Evolutionary conservation across 345 rosid genomes (phyloP), one percentile per base, ranked within the genome.

Genomic region (Populus ilicifolia): DNA sequence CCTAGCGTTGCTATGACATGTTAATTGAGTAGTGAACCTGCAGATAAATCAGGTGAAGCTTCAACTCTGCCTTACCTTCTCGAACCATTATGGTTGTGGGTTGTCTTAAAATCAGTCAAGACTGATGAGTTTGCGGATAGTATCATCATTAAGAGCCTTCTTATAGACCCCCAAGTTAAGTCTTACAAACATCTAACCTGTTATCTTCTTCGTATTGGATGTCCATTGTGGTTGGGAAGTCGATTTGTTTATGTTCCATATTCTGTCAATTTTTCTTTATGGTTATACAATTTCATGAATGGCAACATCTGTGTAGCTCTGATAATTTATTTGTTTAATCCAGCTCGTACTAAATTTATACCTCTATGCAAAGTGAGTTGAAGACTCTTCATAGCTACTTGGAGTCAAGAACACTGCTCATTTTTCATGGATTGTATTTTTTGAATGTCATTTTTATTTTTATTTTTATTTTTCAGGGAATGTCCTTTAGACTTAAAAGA

Each of bases 401-500:
- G 16, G 21, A 35, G 67, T 63, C 38, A 11, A 50, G 56, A 33
- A 7, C 52, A 69, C 54, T 74, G 5, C 20, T 65, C 44, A 54
- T 43, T 72, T 74, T 77, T 27, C 12, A 33, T 59, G 54, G 54
- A 70, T 43, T 70, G 56, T 76, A 64, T 38, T 41, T 39, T 69
- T 75, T 48, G 80, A 66, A 27, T 43, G 30, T 27, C n/a, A 8
- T 71, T 14, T 5, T 27, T 43, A 27, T 27, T 14, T 5, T 27
- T 43, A 59, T 54, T 54, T 66, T 78, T 72, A 33, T 5, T 33
- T 59, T 81, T n/a, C 84, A 96, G 99, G 94, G 98, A 96, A 81
- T 96, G 99, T 71, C 99, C 98, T 78, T 48, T 96, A 63, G 99
- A 96, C 85, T 80, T 96, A 75, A 96, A 96, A 87, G 98, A 96